These are phyloP conservation scores for Ceratocystis colombiana DNA, from an alignment of 2,329 filamentous ascomycete genomes.

Conservation along the genomic window DNA sequence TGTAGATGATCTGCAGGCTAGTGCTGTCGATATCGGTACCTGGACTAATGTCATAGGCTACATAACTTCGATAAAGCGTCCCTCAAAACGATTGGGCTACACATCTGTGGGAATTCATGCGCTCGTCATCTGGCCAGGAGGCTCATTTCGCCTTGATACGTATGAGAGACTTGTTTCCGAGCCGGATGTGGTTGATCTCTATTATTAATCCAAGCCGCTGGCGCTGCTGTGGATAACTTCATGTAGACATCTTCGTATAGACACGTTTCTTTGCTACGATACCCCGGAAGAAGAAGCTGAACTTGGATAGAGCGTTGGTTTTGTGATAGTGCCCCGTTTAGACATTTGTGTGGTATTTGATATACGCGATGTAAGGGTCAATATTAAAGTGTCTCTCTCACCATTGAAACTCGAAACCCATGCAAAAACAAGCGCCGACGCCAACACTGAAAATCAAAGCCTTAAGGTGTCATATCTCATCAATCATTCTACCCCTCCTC, in stretches of 20 bases:
- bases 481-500: neutral
- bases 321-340: neutral
- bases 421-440: too few relatives aligned
- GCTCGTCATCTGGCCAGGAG: slow-evolving; percentile 66
- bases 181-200: neutral
- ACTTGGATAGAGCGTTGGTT: neutral
- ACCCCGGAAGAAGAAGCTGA: neutral
- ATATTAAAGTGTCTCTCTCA: too few relatives aligned
- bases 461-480: too few relatives aligned
- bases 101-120: slow-evolving; percentile 52
- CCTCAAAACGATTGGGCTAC: neutral
- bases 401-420: too few relatives aligned
- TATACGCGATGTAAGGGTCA: too few relatives aligned
- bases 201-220: neutral
- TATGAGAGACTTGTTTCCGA: slow-evolving; percentile 48
- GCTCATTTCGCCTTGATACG: slow-evolving; percentile 56
- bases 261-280: neutral
- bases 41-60: slow-evolving; percentile 90
- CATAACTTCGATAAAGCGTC: slow-evolving; percentile 36
- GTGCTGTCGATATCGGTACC: slow-evolving; percentile 60
- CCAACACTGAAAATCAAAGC: too few relatives aligned
- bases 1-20: slow-evolving; percentile 52
- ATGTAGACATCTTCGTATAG: neutral
- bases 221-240: neutral
- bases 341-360: neutral